Base-by-base conservation (phyloP, 306 rosid species). In the Lathyrus aphaca region DNA sequence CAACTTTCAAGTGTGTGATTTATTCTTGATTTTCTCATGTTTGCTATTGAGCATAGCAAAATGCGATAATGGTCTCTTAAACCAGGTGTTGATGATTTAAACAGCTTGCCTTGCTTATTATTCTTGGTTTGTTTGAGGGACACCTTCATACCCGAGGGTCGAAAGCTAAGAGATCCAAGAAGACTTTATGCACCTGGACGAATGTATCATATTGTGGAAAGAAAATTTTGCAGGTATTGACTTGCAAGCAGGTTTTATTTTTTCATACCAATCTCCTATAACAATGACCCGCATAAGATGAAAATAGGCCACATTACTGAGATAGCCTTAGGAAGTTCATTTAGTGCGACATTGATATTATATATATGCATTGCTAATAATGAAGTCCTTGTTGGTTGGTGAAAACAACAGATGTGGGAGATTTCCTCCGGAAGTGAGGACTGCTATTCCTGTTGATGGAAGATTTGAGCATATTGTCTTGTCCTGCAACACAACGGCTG, bases 361-460 rank as follows among this genome's bases (percentile, higher is more conserved):
- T 48, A 50, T 2, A 35, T 40, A 10, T 65, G 44, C 23, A 64
- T 59, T 6, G 39, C 64, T 66, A 29, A 54, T 37, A 67, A 71
- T 42, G 45, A 72, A 69, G 16, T 70, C 38, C 57, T 77, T 14
- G 16, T 64, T 75, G 44, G 64, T 77, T 78, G 73, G 50, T 73
- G 62, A 68, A 69, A 69, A 60, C 63, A 14, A 56, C 89, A 94
- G 98, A 80, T 94, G 98, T 75, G 98, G 97, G 74, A 88, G 98
- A 84, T 94, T 77, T 86, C 98, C 98, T 77, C 98, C 98, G 13
- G 97, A 88, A 74, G 87, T 94, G 66, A 87, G 96, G 78, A 90
- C 98, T 14, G 98, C 96, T 51, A 88, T 94, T 87, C 98, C 98
- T 8, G 98, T 94, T 68, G 98, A 94, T n/a, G 98, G 96, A 78